phyloP scores from a whole-genome alignment of 2,329 filamentous ascomycete species.

The Hypoxylon sp. region DNA sequence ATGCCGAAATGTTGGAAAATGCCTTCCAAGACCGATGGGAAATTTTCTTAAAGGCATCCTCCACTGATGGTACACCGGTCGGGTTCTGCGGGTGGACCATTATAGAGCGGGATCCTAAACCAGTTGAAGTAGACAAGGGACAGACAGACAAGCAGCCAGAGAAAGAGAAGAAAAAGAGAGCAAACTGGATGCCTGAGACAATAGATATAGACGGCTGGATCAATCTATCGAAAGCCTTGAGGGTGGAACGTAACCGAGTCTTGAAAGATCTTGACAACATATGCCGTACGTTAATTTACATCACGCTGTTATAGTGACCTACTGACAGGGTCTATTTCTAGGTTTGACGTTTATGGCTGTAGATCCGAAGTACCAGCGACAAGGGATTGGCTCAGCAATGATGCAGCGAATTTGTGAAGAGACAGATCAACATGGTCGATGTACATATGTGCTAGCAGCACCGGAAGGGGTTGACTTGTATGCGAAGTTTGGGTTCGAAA shows the following conservation, averaged over 20 bases:
- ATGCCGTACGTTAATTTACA: background rate
- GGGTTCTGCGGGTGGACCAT: background rate
- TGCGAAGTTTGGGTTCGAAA: background rate
- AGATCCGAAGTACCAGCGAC: background rate
- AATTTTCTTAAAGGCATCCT: background rate
- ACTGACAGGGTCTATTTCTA: background rate
- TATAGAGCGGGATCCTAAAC: background rate
- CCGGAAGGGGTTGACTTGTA: conserved; percentile 32
- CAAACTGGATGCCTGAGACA: background rate
- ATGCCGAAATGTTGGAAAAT: background rate
- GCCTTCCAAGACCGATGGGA: background rate
- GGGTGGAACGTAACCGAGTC: background rate
- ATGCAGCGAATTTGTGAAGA: conserved; percentile 43
- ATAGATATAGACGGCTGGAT: background rate
- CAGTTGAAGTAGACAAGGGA: background rate
- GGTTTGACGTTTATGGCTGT: background rate
- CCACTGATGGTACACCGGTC: background rate
- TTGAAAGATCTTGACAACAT: background rate
- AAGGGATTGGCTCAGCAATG: conserved; percentile 44
- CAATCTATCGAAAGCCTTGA: background rate
- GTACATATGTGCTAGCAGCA: conserved; percentile 44
- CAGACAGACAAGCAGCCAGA: background rate
- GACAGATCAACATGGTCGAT: conserved; percentile 41
- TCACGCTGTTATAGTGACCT: background rate
- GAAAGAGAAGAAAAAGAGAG: background rate